Base-by-base conservation (phyloP, 192 early-diverging fungal species). In the Globomyces pollinis-pini region DNA sequence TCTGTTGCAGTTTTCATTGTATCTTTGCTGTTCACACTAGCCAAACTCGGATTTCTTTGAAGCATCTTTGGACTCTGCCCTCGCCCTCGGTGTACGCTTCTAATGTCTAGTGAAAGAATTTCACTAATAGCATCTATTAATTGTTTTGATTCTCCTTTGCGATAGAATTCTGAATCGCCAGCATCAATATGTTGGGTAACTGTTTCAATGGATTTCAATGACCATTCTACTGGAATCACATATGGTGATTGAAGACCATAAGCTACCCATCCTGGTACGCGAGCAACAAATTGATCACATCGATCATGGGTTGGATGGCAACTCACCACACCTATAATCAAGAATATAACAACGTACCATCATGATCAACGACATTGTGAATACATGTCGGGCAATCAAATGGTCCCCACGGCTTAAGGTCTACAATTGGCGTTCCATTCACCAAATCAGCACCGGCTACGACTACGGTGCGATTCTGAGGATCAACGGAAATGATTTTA, bases 341-440 rank as follows among this genome's bases (percentile, higher is more conserved):
- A n/a, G n/a, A n/a, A 16, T 30, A 11, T 29, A 23, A 15, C 12
- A 6, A 58, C 16, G 12, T 30, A 30, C 47, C 57, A 36, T 34
- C 39, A 38, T 38, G 34, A 53, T 44, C 54, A 26, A 35, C 38
- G 18, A 34, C 39, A 9, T 57, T 35, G 23, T 57, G 62, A 7
- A 65, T 32, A 39, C 66, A 67, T 4, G 50, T 57, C 9, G 60
- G 52, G 16, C 69, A 70, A 47, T 70, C 69, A 23, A 60, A 59
- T 13, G 69, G 69, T 20, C 64, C 64, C 69, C 69, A 70, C 6
- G 69, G 69, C 41, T 70, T 70, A 20, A 70, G 41, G 26, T 70
- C 69, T 1, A 70, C 38, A 41, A 70, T 63, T 9, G 69, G 69
- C 2, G 69, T 62, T 16, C 61, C 61, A 18, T 70, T 49, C 1